phyloP scores from a whole-genome alignment of 441 rosid genomes.

The Caryocar brasiliense region DNA sequence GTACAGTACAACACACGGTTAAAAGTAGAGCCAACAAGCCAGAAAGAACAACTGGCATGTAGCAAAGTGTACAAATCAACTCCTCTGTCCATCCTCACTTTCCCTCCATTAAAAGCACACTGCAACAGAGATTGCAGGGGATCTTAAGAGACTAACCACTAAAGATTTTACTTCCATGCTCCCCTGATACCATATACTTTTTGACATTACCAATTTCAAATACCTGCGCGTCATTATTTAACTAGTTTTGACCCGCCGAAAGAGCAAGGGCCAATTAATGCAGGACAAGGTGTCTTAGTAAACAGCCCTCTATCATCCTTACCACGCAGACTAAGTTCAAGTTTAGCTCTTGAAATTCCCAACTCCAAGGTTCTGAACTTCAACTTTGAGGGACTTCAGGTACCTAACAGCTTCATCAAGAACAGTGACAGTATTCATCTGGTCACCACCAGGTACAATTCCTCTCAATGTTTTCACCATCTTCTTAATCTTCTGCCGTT shows the following conservation, averaged over 20 bases:
- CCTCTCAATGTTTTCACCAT: constrained; percentile 72
- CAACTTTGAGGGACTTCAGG: constrained; percentile 72
- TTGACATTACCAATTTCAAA: not conserved
- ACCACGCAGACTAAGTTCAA: constrained; percentile 7
- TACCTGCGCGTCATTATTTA: constrained; percentile 7
- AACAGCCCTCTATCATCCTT: not conserved
- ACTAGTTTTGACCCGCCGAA: constrained; percentile 12
- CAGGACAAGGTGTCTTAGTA: not conserved
- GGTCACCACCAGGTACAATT: constrained; percentile 68
- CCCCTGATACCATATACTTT: not conserved
- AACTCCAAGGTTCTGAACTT: constrained; percentile 63
- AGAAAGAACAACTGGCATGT: constrained; percentile 8
- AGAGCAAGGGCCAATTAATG: not conserved
- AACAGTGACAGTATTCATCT: constrained; percentile 58
- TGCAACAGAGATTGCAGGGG: not conserved
- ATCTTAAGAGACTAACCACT: not conserved
- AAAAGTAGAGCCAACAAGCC: constrained; percentile 1
- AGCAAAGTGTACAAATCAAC: constrained; percentile 1
- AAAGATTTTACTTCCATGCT: not conserved
- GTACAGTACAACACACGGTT: constrained; percentile 10
- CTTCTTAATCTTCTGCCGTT: constrained; percentile 58
- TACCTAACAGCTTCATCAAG: constrained; percentile 82
- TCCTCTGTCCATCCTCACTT: not conserved
- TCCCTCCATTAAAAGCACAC: not conserved
- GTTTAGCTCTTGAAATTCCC: constrained; percentile 34